phyloP scores from a whole-genome alignment of 352 stramenopile species.

The Globisporangium lucens region DNA sequence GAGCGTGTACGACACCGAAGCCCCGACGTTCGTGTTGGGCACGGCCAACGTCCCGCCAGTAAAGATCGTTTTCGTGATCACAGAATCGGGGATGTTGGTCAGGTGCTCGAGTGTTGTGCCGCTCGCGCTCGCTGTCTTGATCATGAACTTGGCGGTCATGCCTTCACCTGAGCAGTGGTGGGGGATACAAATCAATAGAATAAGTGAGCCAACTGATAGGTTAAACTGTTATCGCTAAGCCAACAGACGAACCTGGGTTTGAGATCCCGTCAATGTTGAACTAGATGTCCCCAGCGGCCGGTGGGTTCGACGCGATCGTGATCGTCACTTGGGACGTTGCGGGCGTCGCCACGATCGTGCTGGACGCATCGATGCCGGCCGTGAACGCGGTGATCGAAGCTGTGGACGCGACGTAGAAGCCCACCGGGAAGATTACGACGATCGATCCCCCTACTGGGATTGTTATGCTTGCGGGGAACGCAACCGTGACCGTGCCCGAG shows the following conservation, averaged over 20 bases:
- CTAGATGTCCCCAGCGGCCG: constrained; percentile 24
- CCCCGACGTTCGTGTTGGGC: constrained; percentile 31
- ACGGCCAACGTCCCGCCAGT: constrained; percentile 25
- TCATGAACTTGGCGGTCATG: constrained; percentile 34
- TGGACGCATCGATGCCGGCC: constrained; percentile 25
- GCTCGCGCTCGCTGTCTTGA: constrained; percentile 30
- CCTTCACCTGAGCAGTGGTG: constrained; percentile 29
- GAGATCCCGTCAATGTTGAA: constrained; percentile 57
- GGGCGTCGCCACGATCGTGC: constrained; percentile 24
- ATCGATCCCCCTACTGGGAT: constrained; percentile 27
- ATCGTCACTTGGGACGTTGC: constrained; percentile 30
- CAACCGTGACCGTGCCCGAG: constrained; percentile 27
- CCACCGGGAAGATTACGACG: constrained; percentile 42
- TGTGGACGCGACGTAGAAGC: constrained; percentile 40
- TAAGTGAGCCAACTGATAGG: neutral
- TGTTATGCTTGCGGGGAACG: constrained; percentile 29
- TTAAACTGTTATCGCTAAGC: no score
- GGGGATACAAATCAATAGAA: neutral
- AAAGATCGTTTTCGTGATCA: constrained; percentile 28
- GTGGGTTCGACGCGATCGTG: constrained; percentile 26
- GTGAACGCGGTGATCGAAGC: constrained; percentile 14
- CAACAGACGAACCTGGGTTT: constrained; percentile 30
- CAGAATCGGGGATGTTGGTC: constrained; percentile 24
- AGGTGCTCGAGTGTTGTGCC: constrained; percentile 35
- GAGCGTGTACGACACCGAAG: constrained; percentile 27